Evolutionary conservation across 2,329 filamentous ascomycete genomes (phyloP).

Genomic region (Xylaria sp.): DNA sequence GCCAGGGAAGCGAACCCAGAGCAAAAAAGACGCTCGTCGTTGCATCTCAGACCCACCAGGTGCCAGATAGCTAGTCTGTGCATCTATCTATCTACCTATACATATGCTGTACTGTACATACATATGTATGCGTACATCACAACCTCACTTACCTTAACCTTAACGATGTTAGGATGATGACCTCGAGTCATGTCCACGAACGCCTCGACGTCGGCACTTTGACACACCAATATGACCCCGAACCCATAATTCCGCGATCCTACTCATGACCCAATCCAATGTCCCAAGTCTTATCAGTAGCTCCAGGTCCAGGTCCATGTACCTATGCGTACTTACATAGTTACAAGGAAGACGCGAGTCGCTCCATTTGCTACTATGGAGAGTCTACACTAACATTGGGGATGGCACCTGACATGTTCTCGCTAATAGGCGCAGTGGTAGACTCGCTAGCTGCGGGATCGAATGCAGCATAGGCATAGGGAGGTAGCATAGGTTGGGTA

Average conservation of each 20-base stretch:
- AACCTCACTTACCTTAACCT: neutral
- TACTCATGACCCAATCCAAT: neutral
- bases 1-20: neutral
- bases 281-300: neutral
- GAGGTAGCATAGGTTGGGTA: neutral
- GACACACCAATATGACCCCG: neutral
- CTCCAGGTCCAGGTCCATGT: neutral
- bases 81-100: neutral
- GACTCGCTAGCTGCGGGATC: conserved; percentile 2
- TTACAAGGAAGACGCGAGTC: neutral
- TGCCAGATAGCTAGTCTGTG: neutral
- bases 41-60: neutral
- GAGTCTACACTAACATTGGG: neutral
- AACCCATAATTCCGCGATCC: neutral
- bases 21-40: neutral
- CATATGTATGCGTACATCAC: neutral
- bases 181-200: neutral
- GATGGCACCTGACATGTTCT: conserved; percentile 9
- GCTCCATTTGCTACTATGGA: conserved; percentile 1
- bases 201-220: neutral
- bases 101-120: too few species aligned
- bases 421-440: neutral
- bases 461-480: neutral
- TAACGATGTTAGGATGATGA: neutral
- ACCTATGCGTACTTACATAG: neutral